phyloP scores from a whole-genome alignment of 1,284 basidiomycete genomes.

The Stereum hirsutum region DNA sequence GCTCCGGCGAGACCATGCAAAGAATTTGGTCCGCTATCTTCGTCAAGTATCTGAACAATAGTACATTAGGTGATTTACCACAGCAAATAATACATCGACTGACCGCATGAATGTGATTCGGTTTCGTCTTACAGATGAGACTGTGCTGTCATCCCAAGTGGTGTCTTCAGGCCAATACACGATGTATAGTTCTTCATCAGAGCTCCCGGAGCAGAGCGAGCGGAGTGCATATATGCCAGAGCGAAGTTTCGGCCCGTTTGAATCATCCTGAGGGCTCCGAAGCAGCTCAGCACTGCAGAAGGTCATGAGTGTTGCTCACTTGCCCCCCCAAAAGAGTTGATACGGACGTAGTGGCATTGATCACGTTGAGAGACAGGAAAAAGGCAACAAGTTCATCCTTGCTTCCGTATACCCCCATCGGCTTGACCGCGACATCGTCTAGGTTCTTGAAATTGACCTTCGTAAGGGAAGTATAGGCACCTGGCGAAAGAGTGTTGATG shows the following conservation, averaged over 20 bases:
- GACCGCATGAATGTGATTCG: constrained; percentile 55
- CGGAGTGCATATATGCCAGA: no score
- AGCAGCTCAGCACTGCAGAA: no score
- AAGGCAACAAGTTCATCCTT: background rate
- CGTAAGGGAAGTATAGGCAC: background rate
- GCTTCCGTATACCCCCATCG: background rate
- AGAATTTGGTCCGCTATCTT: constrained; percentile 39
- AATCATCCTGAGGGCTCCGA: no score
- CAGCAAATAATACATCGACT: background rate
- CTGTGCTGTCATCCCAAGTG: constrained; percentile 46
- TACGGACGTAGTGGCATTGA: no score
- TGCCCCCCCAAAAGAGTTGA: no score
- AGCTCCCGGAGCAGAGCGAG: no score
- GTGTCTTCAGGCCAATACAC: constrained; percentile 54
- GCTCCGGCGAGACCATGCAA: constrained; percentile 31
- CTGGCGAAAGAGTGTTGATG: background rate
- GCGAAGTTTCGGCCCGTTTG: no score
- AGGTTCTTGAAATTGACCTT: background rate
- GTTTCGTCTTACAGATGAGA: constrained; percentile 36
- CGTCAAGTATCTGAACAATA: constrained; percentile 32
- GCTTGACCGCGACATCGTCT: background rate
- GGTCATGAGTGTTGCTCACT: no score
- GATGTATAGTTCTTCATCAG: no score
- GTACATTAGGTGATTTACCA: background rate
- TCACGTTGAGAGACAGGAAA: background rate